Evolutionary conservation across 306 rosid genomes (phyloP).

Genomic region (Sicyos edulis): DNA sequence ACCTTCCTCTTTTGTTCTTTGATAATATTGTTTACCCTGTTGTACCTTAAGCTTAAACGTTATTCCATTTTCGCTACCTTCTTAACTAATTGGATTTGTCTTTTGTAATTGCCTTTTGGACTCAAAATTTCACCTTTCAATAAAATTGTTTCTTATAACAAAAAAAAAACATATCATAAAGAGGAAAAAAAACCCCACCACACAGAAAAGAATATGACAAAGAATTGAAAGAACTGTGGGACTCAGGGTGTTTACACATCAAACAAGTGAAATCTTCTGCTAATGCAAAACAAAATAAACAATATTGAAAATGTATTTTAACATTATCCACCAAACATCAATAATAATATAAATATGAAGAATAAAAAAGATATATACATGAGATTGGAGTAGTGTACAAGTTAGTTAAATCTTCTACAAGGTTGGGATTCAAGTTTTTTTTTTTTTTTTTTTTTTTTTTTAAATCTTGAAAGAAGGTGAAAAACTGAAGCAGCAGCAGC

Average conservation of each 20-base stretch:
- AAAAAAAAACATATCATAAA: not conserved
- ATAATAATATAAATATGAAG: slow-evolving; percentile 7
- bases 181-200: not conserved
- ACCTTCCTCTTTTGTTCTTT: no score
- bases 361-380: slow-evolving; percentile 5
- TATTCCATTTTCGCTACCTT: no score
- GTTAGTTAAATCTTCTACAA: slow-evolving; percentile 5
- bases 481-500: slow-evolving; percentile 9
- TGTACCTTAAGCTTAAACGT: no score
- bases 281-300: not conserved
- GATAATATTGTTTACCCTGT: no score
- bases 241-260: not conserved
- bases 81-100: no score
- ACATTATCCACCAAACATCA: not conserved
- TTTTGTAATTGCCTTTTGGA: no score
- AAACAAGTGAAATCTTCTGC: slow-evolving; percentile 12
- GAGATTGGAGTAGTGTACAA: slow-evolving; percentile 8
- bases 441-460: no score
- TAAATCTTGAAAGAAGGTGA: not conserved
- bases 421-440: not conserved
- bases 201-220: not conserved
- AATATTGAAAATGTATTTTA: not conserved
- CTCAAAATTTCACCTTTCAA: no score
- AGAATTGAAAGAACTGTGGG: not conserved
- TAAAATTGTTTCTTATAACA: no score